A percentile compares a stretch with the other conserved stretches of the same genome.
phyloP scores from a whole-genome alignment of 345 rosid genomes.

The Arabidopsis thaliana region DNA sequence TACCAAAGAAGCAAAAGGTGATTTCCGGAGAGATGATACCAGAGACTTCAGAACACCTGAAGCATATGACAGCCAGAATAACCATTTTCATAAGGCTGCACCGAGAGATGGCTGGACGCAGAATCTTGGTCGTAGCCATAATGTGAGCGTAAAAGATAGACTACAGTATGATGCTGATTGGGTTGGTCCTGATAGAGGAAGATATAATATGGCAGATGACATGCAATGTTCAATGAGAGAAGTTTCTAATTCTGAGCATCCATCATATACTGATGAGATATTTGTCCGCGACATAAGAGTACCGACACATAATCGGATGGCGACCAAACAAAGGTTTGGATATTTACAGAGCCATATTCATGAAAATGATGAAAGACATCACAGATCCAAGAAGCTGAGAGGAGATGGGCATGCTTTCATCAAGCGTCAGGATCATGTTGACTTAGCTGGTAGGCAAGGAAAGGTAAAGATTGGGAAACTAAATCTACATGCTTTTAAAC shows the following conservation, averaged over 20 bases:
- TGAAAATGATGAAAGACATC: conserved; percentile 35
- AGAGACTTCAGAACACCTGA: conserved; percentile 33
- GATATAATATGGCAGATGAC: conserved; percentile 38
- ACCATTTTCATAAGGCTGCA: conserved; percentile 38
- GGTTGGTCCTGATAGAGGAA: conserved; percentile 41
- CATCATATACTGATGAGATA: conserved; percentile 41
- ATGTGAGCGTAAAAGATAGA: conserved; percentile 33
- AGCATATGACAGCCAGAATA: conserved; percentile 38
- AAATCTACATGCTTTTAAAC: conserved; percentile 36
- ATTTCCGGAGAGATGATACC: conserved; percentile 27
- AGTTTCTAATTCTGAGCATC: conserved; percentile 46
- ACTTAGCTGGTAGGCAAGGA: conserved; percentile 54
- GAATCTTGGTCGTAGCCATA: conserved; percentile 21
- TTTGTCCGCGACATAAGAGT: conserved; percentile 38
- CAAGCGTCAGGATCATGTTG: conserved; percentile 52
- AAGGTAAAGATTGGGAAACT: conserved; percentile 65
- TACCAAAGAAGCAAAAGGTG: conserved; percentile 42
- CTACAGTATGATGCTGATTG: conserved; percentile 33
- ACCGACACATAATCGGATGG: conserved; percentile 38
- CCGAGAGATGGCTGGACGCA: conserved; percentile 41
- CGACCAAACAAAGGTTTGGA: conserved; percentile 43
- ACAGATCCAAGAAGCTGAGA: conserved; percentile 36
- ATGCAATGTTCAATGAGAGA: conserved; percentile 28
- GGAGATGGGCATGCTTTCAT: conserved; percentile 43
- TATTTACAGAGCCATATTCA: conserved; percentile 40